A percentile compares a stretch with the other conserved stretches of the same genome.
phyloP scores from a whole-genome alignment of 352 stramenopile genomes.

The Globisporangium alternatum region DNA sequence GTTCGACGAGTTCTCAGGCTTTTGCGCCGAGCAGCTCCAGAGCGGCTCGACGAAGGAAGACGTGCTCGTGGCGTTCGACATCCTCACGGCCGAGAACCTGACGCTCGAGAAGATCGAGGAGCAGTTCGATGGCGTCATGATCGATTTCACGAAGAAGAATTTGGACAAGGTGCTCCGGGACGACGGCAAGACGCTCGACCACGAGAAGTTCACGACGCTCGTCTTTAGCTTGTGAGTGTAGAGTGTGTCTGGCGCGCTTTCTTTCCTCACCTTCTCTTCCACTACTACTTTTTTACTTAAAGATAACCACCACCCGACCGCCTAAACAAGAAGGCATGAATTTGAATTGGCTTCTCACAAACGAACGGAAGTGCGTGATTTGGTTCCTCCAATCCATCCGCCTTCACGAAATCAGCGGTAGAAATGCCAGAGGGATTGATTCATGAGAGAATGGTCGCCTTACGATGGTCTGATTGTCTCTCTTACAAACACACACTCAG shows the following conservation, averaged over 20 bases:
- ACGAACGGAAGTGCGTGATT: too few relatives aligned
- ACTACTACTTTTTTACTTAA: conserved; percentile 9
- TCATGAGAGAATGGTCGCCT: too few relatives aligned
- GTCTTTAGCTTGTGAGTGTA: conserved; percentile 73
- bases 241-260: background rate
- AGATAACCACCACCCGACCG: background rate
- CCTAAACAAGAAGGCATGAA: conserved; percentile 22
- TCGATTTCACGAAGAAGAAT: conserved; percentile 85
- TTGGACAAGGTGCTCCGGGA: conserved; percentile 41
- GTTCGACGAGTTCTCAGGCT: conserved; percentile 83
- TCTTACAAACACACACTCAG: too few relatives aligned
- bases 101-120: conserved; percentile 78
- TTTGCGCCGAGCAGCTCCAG: conserved; percentile 88
- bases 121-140: conserved; percentile 68
- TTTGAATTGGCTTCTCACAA: conserved; percentile 13
- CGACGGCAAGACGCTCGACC: conserved; percentile 61
- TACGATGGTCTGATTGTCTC: too few relatives aligned
- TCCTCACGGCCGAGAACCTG: conserved; percentile 69
- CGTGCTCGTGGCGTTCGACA: conserved; percentile 78
- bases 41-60: conserved; percentile 82
- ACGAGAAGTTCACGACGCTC: conserved; percentile 72
- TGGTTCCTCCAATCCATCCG: too few relatives aligned
- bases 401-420: too few relatives aligned
- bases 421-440: too few relatives aligned
- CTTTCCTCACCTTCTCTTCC: background rate